phyloP scores from a whole-genome alignment of 2,329 filamentous ascomycete genomes.

The Polychaeton citri region DNA sequence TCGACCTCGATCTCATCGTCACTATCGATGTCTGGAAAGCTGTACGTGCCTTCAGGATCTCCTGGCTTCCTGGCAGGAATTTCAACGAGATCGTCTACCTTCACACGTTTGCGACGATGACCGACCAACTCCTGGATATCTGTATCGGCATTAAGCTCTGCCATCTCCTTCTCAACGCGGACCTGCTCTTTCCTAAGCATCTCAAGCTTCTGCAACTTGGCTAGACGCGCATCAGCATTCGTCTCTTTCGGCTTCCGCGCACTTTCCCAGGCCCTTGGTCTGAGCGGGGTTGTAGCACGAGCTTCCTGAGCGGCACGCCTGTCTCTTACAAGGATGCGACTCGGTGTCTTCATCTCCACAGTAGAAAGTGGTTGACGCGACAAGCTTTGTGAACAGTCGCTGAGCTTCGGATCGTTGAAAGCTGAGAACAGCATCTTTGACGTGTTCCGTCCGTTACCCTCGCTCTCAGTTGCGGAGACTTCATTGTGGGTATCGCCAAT shows the following conservation, averaged over 20 bases:
- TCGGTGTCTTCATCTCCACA: neutral
- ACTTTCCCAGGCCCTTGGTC: neutral
- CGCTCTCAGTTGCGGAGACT: neutral
- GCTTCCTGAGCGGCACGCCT: neutral
- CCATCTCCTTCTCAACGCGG: slow-evolving; percentile 10
- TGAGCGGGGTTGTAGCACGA: neutral
- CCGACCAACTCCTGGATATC: slow-evolving; percentile 12
- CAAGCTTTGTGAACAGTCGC: too few relatives aligned
- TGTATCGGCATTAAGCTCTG: slow-evolving; percentile 3
- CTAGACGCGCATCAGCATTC: slow-evolving; percentile 16
- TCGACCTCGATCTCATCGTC: slow-evolving; percentile 23
- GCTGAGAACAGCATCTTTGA: neutral
- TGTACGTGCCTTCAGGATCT: slow-evolving; percentile 16
- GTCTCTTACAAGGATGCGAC: neutral
- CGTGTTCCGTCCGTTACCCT: neutral
- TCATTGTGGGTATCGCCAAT: neutral
- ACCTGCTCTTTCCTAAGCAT: slow-evolving; percentile 11
- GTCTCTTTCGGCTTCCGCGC: slow-evolving; percentile 4
- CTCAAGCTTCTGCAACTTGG: slow-evolving; percentile 11
- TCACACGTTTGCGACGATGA: slow-evolving; percentile 17
- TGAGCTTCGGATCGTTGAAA: neutral
- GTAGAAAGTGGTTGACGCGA: too few relatives aligned
- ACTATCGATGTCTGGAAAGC: slow-evolving; percentile 17
- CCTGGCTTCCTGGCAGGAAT: slow-evolving; percentile 20
- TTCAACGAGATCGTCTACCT: slow-evolving; percentile 15